These are phyloP conservation scores for Stentor coeruleus DNA, from an alignment of 73 alveolate genomes.

Conservation along the genomic window DNA sequence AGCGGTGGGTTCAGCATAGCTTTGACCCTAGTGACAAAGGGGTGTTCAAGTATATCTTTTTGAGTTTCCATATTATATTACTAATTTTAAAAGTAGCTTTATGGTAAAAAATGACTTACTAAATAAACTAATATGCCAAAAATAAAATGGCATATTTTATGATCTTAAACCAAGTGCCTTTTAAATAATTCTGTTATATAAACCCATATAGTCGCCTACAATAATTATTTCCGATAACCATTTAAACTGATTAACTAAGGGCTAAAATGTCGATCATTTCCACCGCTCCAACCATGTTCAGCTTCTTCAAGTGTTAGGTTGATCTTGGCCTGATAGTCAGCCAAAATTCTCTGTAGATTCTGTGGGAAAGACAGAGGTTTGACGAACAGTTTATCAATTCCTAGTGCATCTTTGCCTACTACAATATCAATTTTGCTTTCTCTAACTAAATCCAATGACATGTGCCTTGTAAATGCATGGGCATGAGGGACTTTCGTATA, in stretches of 20 bases:
- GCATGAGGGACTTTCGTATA: slow-evolving; percentile 12
- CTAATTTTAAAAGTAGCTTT: too few species aligned
- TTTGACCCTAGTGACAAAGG: too few species aligned
- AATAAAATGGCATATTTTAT: too few species aligned
- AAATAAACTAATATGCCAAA: too few species aligned
- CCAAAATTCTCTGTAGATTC: slow-evolving; percentile 3
- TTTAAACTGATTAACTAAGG: slow-evolving; percentile 16
- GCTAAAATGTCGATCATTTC: background rate
- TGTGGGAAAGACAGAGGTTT: slow-evolving; percentile 52
- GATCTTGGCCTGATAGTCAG: slow-evolving; percentile 24
- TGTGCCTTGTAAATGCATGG: slow-evolving; percentile 27
- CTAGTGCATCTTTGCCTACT: slow-evolving; percentile 29
- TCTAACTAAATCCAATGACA: slow-evolving; percentile 34
- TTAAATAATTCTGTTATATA: too few species aligned
- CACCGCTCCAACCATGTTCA: slow-evolving; percentile 7
- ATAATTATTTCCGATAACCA: too few species aligned
- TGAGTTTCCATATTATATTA: too few species aligned
- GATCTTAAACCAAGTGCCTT: too few species aligned
- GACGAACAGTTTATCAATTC: slow-evolving; percentile 49
- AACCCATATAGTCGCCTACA: too few species aligned
- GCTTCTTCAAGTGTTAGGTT: background rate
- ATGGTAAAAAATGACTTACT: too few species aligned
- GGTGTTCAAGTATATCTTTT: too few species aligned
- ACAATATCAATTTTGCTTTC: slow-evolving; percentile 43
- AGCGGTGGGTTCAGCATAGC: too few species aligned